These are phyloP conservation scores for Murraya paniculata DNA, from an alignment of 345 rosid species.

Conservation along the genomic window DNA sequence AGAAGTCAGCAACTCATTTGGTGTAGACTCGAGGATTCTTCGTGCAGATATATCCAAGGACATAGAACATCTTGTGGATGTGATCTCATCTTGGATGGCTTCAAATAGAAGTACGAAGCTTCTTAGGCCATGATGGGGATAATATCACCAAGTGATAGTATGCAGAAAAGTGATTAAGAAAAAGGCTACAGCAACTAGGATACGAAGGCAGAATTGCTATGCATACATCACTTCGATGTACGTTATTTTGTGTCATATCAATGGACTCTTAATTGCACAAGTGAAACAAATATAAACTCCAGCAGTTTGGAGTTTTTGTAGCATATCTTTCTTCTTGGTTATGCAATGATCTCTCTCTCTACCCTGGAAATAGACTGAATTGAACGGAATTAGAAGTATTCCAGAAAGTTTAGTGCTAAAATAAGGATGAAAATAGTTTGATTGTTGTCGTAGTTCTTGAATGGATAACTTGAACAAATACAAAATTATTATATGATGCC, in stretches of 20 bases:
- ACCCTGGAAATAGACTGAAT: no score
- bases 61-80: conserved; percentile 59
- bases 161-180: not conserved
- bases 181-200: not conserved
- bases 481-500: no score
- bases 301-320: not conserved
- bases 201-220: not conserved
- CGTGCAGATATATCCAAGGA: conserved; percentile 75
- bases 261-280: not conserved
- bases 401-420: no score
- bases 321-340: not conserved
- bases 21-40: conserved; percentile 58
- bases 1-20: conserved; percentile 82
- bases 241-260: not conserved
- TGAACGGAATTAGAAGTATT: no score
- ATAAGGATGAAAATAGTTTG: no score
- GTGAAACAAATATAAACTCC: not conserved
- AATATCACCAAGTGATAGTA: not conserved
- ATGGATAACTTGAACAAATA: no score
- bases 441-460: no score
- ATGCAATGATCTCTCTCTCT: not conserved
- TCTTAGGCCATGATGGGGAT: conserved; percentile 36
- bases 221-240: not conserved
- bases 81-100: conserved; percentile 78
- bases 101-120: conserved; percentile 65